Percentiles rank a stretch among this genome's conserved stretches.
phyloP scores from a whole-genome alignment of 306 rosid species.

The Malus sieversii region DNA sequence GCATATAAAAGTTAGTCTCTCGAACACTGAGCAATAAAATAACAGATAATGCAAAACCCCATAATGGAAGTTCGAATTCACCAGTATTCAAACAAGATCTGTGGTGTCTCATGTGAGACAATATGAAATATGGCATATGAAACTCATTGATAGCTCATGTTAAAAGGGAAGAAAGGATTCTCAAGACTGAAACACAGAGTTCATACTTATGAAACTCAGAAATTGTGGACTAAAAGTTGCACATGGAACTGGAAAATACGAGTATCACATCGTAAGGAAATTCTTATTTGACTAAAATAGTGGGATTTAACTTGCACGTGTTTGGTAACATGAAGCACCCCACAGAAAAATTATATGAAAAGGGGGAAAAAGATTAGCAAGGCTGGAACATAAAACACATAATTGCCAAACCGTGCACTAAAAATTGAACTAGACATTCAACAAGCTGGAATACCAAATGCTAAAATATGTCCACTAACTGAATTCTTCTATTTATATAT shows the following conservation, averaged over 20 bases:
- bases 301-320: background rate
- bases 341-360: background rate
- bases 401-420: background rate
- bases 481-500: background rate
- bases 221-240: background rate
- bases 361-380: background rate
- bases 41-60: background rate
- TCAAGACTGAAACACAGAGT: background rate
- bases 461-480: background rate
- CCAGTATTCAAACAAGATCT: background rate
- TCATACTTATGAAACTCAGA: too few relatives aligned
- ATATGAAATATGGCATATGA: background rate
- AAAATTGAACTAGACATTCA: background rate
- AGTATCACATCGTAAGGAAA: background rate
- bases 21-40: slow-evolving; percentile 3
- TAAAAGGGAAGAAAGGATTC: background rate
- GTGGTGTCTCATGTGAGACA: too few relatives aligned
- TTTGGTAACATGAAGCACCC: background rate
- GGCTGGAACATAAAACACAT: background rate
- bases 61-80: background rate
- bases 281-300: background rate
- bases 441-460: background rate
- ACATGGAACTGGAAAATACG: background rate
- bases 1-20: slow-evolving; percentile 9
- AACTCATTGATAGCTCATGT: background rate